These are phyloP conservation scores for Aegilops sharonensis DNA, from an alignment of 176 grass and related monocot species.

Conservation along the genomic window DNA sequence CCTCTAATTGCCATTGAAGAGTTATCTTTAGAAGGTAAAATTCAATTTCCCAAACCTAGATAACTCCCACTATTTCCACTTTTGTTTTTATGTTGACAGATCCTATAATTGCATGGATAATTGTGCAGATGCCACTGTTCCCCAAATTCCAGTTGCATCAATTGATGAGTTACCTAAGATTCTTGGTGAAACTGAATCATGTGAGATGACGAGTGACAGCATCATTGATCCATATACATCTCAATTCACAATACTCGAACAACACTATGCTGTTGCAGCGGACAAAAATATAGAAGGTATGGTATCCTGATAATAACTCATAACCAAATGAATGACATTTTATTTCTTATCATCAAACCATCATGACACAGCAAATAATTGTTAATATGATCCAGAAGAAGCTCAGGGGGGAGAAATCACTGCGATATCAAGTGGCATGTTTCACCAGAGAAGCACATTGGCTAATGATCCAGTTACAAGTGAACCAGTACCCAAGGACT, in stretches of 20 bases:
- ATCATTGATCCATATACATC: conserved; percentile 19
- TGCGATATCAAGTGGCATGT: background rate
- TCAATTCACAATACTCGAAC: conserved; percentile 42
- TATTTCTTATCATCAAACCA: conserved; percentile 14
- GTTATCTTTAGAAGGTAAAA: conserved; percentile 36
- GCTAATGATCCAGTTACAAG: background rate
- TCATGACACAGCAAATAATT: background rate
- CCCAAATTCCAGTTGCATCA: conserved; percentile 26
- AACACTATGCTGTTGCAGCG: conserved; percentile 33
- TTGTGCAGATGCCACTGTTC: conserved; percentile 32
- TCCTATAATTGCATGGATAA: conserved; percentile 12
- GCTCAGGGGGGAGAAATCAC: background rate
- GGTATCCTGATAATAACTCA: background rate
- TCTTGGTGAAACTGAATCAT: conserved; percentile 31
- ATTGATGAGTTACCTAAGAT: conserved; percentile 7
- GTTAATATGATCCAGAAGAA: conserved; percentile 33
- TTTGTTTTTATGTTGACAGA: conserved; percentile 11
- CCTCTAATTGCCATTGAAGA: conserved; percentile 2
- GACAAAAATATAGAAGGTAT: conserved; percentile 33
- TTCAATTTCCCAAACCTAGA: background rate
- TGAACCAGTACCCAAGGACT: conserved; percentile 24
- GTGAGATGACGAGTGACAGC: background rate
- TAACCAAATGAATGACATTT: conserved; percentile 20
- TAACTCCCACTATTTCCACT: background rate
- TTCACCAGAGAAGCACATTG: conserved; percentile 10